A percentile compares a stretch with the other conserved stretches of the same genome.
Conservation (phyloP, 75 land plant genomes). For the Gnetum montanum region DNA sequence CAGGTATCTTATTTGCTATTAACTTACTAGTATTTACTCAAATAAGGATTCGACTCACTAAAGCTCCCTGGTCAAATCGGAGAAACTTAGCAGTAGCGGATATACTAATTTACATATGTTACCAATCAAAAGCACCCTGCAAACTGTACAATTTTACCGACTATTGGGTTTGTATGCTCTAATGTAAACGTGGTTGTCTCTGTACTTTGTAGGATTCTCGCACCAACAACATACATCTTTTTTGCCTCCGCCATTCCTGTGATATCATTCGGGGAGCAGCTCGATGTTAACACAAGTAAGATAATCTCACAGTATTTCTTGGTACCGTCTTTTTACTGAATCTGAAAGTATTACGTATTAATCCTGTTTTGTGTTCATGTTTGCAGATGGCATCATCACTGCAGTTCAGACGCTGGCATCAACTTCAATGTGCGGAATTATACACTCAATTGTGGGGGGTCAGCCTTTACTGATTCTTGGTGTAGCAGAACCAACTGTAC, state of each 20-base stretch:
- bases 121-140: too few species aligned
- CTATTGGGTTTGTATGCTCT: too few species aligned
- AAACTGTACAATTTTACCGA: too few species aligned
- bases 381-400: constrained; percentile 48
- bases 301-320: too few species aligned
- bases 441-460: constrained; percentile 86
- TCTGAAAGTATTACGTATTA: too few species aligned
- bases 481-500: constrained; percentile 89
- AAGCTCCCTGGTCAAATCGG: too few species aligned
- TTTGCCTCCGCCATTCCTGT: constrained; percentile 97
- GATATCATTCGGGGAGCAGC: constrained; percentile 90
- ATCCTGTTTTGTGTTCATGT: too few species aligned
- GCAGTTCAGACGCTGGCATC: constrained; percentile 86
- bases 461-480: constrained; percentile 89
- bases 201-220: constrained; percentile 62
- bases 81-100: too few species aligned
- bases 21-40: background rate
- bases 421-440: constrained; percentile 77
- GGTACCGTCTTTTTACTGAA: too few species aligned
- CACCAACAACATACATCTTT: constrained; percentile 83
- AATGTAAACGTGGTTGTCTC: too few species aligned
- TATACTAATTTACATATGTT: too few species aligned
- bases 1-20: constrained; percentile 18
- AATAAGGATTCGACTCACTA: too few species aligned
- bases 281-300: constrained; percentile 70